A percentile compares a stretch with the other conserved stretches of the same genome.
phyloP scores from a whole-genome alignment of 1,284 basidiomycete genomes.

The Sporisorium reilianum region DNA sequence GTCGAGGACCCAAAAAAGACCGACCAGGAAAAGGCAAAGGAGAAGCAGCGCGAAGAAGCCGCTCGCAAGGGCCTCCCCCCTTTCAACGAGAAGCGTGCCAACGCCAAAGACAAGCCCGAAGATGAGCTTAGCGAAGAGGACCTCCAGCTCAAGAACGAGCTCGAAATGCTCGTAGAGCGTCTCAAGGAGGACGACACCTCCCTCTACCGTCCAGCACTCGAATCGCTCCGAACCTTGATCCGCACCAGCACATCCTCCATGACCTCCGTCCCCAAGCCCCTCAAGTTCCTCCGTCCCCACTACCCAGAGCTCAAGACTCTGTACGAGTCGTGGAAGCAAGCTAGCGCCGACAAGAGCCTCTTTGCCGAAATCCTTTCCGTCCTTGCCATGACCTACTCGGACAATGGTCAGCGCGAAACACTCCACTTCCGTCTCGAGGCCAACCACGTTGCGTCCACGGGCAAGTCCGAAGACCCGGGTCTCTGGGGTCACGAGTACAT shows the following conservation, averaged over 20 bases:
- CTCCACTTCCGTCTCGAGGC: constrained; percentile 72
- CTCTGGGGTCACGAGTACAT: constrained; percentile 99
- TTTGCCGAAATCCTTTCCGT: constrained; percentile 99
- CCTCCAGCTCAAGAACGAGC: constrained; percentile 89
- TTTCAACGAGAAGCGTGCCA: constrained; percentile 33
- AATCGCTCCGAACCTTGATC: constrained; percentile 92
- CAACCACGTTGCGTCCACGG: constrained; percentile 41
- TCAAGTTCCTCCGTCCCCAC: constrained; percentile 97
- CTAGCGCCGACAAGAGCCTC: constrained; percentile 76
- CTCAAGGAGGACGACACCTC: constrained; percentile 88
- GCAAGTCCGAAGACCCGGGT: constrained; percentile 78
- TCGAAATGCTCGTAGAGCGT: constrained; percentile 97
- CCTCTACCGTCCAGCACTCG: constrained; percentile 90
- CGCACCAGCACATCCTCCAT: constrained; percentile 97
- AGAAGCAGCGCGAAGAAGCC: constrained; percentile 51
- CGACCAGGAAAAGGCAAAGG: constrained; percentile 52
- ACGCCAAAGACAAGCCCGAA: constrained; percentile 74
- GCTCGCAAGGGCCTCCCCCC: constrained; percentile 48
- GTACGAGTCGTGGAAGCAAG: constrained; percentile 57
- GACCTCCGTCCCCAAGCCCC: constrained; percentile 99
- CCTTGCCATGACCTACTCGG: constrained; percentile 99
- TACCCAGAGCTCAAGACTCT: constrained; percentile 81
- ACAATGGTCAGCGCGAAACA: constrained; percentile 93
- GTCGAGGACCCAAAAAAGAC: constrained; percentile 49
- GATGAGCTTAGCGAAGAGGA: constrained; percentile 92